Conservation (phyloP, 1,139 yeast species). For the Barnettozyma hawaiiensis region DNA sequence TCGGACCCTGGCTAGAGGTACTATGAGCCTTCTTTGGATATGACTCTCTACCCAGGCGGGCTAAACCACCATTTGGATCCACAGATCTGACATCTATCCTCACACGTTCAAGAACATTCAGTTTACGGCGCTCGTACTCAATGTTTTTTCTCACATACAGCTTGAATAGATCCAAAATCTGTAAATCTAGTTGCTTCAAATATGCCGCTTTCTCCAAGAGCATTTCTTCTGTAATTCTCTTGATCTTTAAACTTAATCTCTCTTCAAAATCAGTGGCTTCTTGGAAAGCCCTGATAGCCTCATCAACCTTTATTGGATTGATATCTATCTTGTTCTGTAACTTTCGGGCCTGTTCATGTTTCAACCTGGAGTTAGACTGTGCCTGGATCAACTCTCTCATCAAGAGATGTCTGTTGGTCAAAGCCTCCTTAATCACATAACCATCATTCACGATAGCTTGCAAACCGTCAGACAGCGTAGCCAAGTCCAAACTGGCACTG, state of each 20-base stretch:
- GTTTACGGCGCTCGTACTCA: slow-evolving; percentile 79
- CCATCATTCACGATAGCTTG: slow-evolving; percentile 64
- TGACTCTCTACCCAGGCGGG: slow-evolving; percentile 75
- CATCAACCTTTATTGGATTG: slow-evolving; percentile 87
- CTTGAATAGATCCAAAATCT: slow-evolving; percentile 50
- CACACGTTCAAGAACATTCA: slow-evolving; percentile 69
- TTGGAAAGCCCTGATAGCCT: slow-evolving; percentile 75
- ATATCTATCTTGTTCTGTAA: slow-evolving; percentile 70
- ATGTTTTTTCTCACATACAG: slow-evolving; percentile 65
- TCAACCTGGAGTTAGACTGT: slow-evolving; percentile 63
- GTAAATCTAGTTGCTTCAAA: slow-evolving; percentile 48
- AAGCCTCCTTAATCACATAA: slow-evolving; percentile 83
- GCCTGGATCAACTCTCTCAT: slow-evolving; percentile 87
- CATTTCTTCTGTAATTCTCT: slow-evolving; percentile 84
- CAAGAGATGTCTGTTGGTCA: slow-evolving; percentile 84
- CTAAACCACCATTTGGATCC: slow-evolving; percentile 75
- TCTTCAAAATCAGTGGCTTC: slow-evolving; percentile 77
- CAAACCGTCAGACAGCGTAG: slow-evolving; percentile 73
- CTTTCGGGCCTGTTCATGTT: slow-evolving; percentile 69
- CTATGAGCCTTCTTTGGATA: slow-evolving; percentile 34
- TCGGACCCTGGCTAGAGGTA: slow-evolving; percentile 42
- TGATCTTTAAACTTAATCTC: slow-evolving; percentile 65
- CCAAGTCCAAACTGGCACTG: slow-evolving; percentile 69
- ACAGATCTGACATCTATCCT: slow-evolving; percentile 70
- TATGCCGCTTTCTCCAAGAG: slow-evolving; percentile 62